A percentile compares a stretch with the other conserved stretches of the same genome.
Conservation (phyloP, 169 alveolate species). For the Plasmodium yoelii region DNA sequence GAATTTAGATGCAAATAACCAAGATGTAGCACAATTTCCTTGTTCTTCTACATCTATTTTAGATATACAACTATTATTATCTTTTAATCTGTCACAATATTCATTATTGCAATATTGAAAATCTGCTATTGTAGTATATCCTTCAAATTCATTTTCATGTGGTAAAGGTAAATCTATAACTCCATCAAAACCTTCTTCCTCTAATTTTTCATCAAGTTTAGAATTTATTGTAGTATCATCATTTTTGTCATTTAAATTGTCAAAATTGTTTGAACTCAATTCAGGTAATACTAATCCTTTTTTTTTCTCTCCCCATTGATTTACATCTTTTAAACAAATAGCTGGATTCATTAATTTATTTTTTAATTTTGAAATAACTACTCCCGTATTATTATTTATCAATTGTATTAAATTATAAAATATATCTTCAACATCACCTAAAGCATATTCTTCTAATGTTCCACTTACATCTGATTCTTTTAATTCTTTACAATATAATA, state of each 20-base stretch:
- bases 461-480: constrained; percentile 20
- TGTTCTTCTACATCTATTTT: constrained; percentile 19
- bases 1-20: constrained; percentile 72
- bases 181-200: not conserved
- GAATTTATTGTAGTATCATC: not conserved
- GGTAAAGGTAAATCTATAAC: not conserved
- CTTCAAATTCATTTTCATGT: not conserved
- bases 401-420: not conserved
- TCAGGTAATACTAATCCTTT: constrained; percentile 12
- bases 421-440: constrained; percentile 1
- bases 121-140: not conserved
- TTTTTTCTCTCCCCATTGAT: constrained; percentile 7
- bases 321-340: constrained; percentile 11
- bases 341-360: constrained; percentile 18
- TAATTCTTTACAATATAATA: not conserved
- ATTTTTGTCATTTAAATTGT: not conserved
- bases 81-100: constrained; percentile 23
- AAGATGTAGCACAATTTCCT: constrained; percentile 60
- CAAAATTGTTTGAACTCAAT: not conserved
- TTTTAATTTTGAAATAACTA: not conserved
- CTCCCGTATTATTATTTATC: not conserved
- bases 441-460: not conserved
- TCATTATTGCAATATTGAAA: constrained; percentile 17
- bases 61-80: constrained; percentile 2
- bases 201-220: not conserved